Evolutionary conservation across 768 basidiomycete species (phyloP).

Genomic region (Astraeus odoratus): DNA sequence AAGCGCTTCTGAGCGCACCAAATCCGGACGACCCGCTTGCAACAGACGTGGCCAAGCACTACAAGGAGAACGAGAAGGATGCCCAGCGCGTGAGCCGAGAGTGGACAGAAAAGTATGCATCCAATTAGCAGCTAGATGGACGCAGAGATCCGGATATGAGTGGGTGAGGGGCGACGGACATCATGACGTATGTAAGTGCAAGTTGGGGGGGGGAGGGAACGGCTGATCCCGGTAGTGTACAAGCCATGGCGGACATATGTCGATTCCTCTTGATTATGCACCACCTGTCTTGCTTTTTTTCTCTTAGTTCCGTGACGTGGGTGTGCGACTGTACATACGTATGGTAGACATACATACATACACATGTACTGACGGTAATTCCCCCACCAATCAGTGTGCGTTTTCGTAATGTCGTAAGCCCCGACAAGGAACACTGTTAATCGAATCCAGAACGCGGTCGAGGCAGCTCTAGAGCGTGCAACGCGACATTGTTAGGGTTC

Average conservation of each 20-base stretch:
- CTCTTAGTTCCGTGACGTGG: background rate
- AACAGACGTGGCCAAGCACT: conserved; percentile 94
- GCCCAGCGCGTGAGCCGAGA: conserved; percentile 89
- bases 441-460: conserved; percentile 12
- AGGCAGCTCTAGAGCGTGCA: conserved; percentile 21
- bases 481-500: conserved; percentile 3
- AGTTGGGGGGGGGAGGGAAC: background rate
- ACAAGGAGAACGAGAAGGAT: conserved; percentile 94
- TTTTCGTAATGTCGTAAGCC: conserved; percentile 6
- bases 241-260: too few species aligned
- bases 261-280: too few species aligned
- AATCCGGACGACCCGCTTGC: conserved; percentile 96
- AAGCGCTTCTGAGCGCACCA: conserved; percentile 92
- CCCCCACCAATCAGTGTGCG: too few species aligned
- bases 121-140: conserved; percentile 14
- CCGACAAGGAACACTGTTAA: background rate
- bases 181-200: background rate
- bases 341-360: too few species aligned
- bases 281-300: background rate
- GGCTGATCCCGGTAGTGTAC: too few species aligned
- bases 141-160: too few species aligned
- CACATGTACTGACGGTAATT: too few species aligned
- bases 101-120: conserved; percentile 91
- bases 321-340: too few species aligned
- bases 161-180: background rate